Evolutionary conservation across 768 basidiomycete species (phyloP).

Genomic region (Flagelloscypha sp.): DNA sequence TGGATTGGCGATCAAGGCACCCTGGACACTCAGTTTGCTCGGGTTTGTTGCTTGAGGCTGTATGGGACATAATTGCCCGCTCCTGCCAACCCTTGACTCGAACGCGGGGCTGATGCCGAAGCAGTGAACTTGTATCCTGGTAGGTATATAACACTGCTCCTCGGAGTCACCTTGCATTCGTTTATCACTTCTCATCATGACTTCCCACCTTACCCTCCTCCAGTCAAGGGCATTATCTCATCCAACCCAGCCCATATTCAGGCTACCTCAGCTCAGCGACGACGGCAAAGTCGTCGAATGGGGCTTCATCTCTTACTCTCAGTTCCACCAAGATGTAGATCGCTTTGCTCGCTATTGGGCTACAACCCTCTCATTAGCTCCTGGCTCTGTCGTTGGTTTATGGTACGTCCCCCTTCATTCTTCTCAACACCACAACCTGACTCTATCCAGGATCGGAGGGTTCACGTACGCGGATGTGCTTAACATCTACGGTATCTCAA

Average conservation of each 20-base stretch:
- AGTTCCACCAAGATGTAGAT: constrained; percentile 62
- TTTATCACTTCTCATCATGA: constrained; percentile 25
- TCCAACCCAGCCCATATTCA: constrained; percentile 50
- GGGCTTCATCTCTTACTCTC: constrained; percentile 53
- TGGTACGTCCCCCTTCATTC: constrained; percentile 42
- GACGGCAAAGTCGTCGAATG: constrained; percentile 39
- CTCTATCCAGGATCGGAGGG: constrained; percentile 52
- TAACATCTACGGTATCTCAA: constrained; percentile 65
- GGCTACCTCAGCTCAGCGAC: constrained; percentile 42
- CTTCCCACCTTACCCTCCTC: constrained; percentile 58
- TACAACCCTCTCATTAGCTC: constrained; percentile 36
- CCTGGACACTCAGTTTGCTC: too few relatives aligned
- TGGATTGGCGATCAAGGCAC: too few relatives aligned
- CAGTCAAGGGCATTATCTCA: constrained; percentile 43
- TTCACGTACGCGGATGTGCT: constrained; percentile 64
- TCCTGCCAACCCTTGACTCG: too few relatives aligned
- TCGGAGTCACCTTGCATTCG: constrained; percentile 12
- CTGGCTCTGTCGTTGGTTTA: constrained; percentile 57
- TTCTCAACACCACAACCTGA: constrained; percentile 9
- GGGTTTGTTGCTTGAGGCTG: too few relatives aligned
- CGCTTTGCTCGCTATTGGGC: constrained; percentile 59
- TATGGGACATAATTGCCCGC: too few relatives aligned
- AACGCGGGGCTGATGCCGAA: too few relatives aligned
- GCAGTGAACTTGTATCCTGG: too few relatives aligned
- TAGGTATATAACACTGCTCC: too few relatives aligned